Evolutionary conservation across 169 alveolate species (phyloP).

Genomic region (Babesia gibsoni): DNA sequence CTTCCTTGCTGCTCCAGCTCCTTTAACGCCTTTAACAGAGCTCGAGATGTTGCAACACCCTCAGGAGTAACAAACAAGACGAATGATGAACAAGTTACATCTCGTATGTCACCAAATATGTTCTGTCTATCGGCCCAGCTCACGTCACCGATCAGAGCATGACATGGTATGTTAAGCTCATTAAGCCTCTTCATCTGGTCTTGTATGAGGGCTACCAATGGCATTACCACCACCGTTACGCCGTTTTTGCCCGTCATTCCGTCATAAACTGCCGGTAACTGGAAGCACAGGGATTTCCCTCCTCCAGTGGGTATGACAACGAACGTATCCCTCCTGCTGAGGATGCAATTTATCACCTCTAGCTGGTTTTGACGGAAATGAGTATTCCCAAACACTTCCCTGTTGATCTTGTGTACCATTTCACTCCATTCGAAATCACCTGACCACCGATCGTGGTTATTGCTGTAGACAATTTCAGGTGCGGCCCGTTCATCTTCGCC

Average conservation of each 20-base stretch:
- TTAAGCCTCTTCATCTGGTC: constrained; percentile 84
- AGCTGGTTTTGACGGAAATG: constrained; percentile 87
- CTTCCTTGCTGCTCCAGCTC: constrained; percentile 74
- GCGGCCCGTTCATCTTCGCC: not conserved
- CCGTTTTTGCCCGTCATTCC: constrained; percentile 64
- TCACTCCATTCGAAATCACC: constrained; percentile 69
- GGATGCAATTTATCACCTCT: constrained; percentile 91
- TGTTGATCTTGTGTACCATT: constrained; percentile 55
- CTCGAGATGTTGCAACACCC: constrained; percentile 82
- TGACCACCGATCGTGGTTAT: constrained; percentile 35
- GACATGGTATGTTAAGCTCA: constrained; percentile 51
- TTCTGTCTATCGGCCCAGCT: constrained; percentile 22
- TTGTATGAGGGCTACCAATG: constrained; percentile 88
- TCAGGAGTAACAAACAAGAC: constrained; percentile 92
- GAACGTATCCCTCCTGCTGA: constrained; percentile 87
- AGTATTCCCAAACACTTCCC: constrained; percentile 57
- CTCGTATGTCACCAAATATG: constrained; percentile 26
- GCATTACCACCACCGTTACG: constrained; percentile 89
- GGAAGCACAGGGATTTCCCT: constrained; percentile 93
- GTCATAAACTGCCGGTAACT: constrained; percentile 88
- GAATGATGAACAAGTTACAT: constrained; percentile 5
- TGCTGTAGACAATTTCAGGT: not conserved
- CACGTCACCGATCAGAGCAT: constrained; percentile 51
- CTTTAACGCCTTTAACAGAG: constrained; percentile 72
- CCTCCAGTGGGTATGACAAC: constrained; percentile 99